Conservation (phyloP, 352 stramenopile species). For the Thalassiosira ordinaria region DNA sequence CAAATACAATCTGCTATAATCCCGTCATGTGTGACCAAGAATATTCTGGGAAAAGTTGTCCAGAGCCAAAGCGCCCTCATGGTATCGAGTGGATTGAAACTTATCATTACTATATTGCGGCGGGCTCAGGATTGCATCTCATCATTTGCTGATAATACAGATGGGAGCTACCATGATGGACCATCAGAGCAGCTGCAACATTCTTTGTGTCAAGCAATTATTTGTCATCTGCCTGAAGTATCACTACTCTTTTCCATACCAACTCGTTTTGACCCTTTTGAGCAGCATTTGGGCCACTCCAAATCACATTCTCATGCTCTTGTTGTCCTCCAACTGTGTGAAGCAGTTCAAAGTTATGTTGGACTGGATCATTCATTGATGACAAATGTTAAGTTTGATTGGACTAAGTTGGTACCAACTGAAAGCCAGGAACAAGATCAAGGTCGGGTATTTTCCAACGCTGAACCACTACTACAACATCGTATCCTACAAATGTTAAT, state of each 20-base stretch:
- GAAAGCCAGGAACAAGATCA: constrained; percentile 3
- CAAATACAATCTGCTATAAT: too few species aligned
- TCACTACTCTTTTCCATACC: constrained; percentile 64
- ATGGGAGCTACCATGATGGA: neutral
- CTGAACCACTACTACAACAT: constrained; percentile 41
- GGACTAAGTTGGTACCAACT: constrained; percentile 71
- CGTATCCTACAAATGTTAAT: constrained; percentile 41
- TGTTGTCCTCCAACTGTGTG: constrained; percentile 53
- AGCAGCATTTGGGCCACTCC: neutral
- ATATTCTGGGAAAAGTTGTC: constrained; percentile 62
- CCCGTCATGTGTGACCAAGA: constrained; percentile 59
- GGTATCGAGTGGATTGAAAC: constrained; percentile 67
- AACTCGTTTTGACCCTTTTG: constrained; percentile 60
- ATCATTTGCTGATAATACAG: too few species aligned
- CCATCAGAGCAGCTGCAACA: neutral
- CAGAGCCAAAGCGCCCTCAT: constrained; percentile 66
- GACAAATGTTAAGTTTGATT: constrained; percentile 66
- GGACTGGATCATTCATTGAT: constrained; percentile 50
- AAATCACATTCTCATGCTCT: constrained; percentile 26
- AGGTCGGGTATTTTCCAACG: constrained; percentile 35
- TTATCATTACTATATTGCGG: constrained; percentile 58
- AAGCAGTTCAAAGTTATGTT: constrained; percentile 52
- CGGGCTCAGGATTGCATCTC: constrained; percentile 38
- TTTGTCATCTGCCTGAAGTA: constrained; percentile 61
- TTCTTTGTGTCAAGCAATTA: constrained; percentile 23